A percentile compares a stretch with the other conserved stretches of the same genome.
phyloP scores from a whole-genome alignment of 225 moss, liverwort and hornwort genomes.

The Marchantia paleacea region DNA sequence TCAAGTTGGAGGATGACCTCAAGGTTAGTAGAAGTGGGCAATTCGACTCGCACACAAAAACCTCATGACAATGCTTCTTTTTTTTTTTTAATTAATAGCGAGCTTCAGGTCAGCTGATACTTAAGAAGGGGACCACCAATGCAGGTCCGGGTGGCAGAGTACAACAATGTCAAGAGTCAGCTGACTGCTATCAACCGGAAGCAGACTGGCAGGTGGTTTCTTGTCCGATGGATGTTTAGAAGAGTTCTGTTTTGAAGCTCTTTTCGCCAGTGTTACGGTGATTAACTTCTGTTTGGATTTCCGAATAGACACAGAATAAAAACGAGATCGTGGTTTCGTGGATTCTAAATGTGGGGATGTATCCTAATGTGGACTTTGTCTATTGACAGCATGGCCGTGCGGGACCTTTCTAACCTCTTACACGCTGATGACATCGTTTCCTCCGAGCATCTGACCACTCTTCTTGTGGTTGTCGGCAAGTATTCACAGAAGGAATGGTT shows the following conservation, averaged over 20 bases:
- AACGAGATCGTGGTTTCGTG: background rate
- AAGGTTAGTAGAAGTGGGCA: constrained; percentile 50
- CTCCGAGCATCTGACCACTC: constrained; percentile 87
- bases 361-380: background rate
- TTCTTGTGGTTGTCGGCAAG: constrained; percentile 84
- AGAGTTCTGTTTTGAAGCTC: background rate
- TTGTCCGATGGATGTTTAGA: background rate
- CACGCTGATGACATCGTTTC: constrained; percentile 66
- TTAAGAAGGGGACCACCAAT: background rate
- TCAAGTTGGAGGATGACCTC: constrained; percentile 91
- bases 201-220: constrained; percentile 81
- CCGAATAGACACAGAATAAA: background rate
- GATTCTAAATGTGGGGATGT: background rate
- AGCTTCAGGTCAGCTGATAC: background rate
- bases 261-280: background rate
- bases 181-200: constrained; percentile 77
- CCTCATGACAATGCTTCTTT: background rate
- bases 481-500: constrained; percentile 97
- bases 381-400: constrained; percentile 82
- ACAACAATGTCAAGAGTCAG: constrained; percentile 81
- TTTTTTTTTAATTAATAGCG: background rate
- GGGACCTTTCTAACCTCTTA: constrained; percentile 81
- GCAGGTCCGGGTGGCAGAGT: constrained; percentile 91
- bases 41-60: background rate
- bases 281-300: background rate